Evolutionary conservation across 345 rosid species (phyloP), one percentile per base, ranked within the genome.

Genomic region (Bruguiera gymnorhiza): DNA sequence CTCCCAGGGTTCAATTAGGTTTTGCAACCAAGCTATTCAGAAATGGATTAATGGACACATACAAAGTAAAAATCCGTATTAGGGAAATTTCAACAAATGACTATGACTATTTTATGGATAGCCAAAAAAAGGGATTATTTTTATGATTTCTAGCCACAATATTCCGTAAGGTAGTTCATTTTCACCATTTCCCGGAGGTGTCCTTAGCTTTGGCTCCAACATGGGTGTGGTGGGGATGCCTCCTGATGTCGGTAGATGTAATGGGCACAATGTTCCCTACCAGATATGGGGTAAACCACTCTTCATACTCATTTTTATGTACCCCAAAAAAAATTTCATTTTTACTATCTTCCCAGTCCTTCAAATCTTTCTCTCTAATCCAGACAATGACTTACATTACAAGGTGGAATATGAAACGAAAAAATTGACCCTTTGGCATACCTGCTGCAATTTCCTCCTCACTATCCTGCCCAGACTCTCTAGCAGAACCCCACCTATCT

Each of bases 401-500:
- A 26, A 46, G 5, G 13, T 11, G 21, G 67, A 62, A 62, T 24
- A 34, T 9, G 32, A 2, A 34, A 62, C 50, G 19, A n/a, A 36
- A 43, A 11, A 6, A 71, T 11, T 23, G 15, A 23, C 23, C 23
- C 27, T 15, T 58, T 10, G 21, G 13, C 80, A 51, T 19, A 83
- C 90, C 97, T 82, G 80, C 69, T 71, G 21, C 74, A 36, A 82
- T 78, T 62, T 75, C 88, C 70, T 83, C 91, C 64, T 67, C 77
- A 51, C 36, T 68, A 59, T 79, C 86, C 58, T 63, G 73, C 39
- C 60, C 90, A 5, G 71, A 65, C 56, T 88, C 89, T 20, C 80
- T 83, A 68, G 70, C 91, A 10, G 93, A 90, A 77, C 85, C 88
- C 90, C 93, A 84, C 60, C 89, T 75, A 76, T 79, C 88, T 60